These are phyloP conservation scores for Albatrellus sp. DNA, from an alignment of 1,284 basidiomycete species.

Conservation along the genomic window DNA sequence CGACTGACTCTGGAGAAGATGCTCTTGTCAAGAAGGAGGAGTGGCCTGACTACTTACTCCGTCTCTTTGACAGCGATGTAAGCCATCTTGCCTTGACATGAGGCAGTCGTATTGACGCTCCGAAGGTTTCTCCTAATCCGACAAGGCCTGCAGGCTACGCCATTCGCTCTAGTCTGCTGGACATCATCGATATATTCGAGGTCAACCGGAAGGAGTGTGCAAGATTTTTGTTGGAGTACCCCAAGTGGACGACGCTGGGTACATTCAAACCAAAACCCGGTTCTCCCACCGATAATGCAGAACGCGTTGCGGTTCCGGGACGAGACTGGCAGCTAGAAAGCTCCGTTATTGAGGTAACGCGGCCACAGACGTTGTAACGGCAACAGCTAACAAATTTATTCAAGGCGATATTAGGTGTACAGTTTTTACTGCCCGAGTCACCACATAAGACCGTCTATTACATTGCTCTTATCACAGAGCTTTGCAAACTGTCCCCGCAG, in stretches of 20 bases:
- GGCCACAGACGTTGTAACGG: constrained; percentile 1
- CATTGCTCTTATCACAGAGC: constrained; percentile 79
- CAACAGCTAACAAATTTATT: not conserved
- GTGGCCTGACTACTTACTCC: constrained; percentile 61
- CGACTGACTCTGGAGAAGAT: constrained; percentile 50
- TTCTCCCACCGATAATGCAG: constrained; percentile 27
- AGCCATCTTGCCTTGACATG: constrained; percentile 15
- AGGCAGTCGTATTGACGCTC: not conserved
- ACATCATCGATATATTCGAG: constrained; percentile 87
- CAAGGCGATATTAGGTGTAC: constrained; percentile 64
- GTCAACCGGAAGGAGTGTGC: constrained; percentile 95
- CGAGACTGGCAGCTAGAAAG: constrained; percentile 74
- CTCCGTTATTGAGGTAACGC: constrained; percentile 59
- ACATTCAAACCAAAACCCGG: constrained; percentile 73
- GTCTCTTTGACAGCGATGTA: constrained; percentile 75
- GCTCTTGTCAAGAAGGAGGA: constrained; percentile 65
- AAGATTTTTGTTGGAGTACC: constrained; percentile 75
- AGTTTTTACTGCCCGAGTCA: constrained; percentile 70
- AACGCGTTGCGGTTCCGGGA: constrained; percentile 32
- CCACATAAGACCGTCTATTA: constrained; percentile 80
- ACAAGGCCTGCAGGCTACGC: constrained; percentile 69
- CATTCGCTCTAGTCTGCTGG: constrained; percentile 67
- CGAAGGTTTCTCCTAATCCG: constrained; percentile 65
- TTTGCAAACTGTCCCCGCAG: constrained; percentile 84
- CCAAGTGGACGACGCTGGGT: constrained; percentile 73